phyloP scores from a whole-genome alignment of 495 filamentous ascomycete species.

The Cenococcum geophilum region DNA sequence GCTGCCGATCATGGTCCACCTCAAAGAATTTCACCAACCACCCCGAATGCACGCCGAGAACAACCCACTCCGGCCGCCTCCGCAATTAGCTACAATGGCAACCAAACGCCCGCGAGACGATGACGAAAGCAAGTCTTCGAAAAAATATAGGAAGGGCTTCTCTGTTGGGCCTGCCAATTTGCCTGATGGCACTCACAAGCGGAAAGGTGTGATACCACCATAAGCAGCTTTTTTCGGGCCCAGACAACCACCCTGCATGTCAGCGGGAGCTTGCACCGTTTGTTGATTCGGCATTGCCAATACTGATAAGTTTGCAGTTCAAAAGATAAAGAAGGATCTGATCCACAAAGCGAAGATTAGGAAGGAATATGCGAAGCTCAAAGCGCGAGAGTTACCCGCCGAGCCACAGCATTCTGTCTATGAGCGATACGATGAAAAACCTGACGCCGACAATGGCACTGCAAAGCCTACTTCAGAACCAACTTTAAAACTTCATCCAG shows the following conservation, averaged over 20 bases:
- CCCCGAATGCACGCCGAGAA: background rate
- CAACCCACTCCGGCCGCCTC: constrained; percentile 3
- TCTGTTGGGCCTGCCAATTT: constrained; percentile 85
- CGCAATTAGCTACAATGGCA: constrained; percentile 47
- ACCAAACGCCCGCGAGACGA: constrained; percentile 50
- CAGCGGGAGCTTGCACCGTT: background rate
- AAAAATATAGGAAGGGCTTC: constrained; percentile 60
- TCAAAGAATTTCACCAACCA: constrained; percentile 3
- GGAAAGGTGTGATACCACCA: constrained; percentile 58
- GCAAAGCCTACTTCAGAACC: constrained; percentile 17
- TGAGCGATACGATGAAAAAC: constrained; percentile 11
- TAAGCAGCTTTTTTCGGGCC: background rate
- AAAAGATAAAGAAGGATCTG: constrained; percentile 85
- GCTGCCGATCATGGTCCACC: background rate
- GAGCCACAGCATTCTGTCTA: constrained; percentile 26
- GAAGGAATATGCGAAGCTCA: constrained; percentile 86
- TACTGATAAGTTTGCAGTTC: constrained; percentile 48
- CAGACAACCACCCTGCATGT: background rate
- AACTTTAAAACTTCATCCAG: constrained; percentile 60
- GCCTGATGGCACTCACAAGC: constrained; percentile 83
- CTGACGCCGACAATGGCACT: constrained; percentile 8
- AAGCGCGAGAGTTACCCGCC: constrained; percentile 43
- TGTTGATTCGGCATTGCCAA: background rate
- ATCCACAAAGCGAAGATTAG: constrained; percentile 93
- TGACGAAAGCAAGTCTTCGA: constrained; percentile 33